Evolutionary conservation across 768 basidiomycete species (phyloP).

Genomic region (Scleroderma bovista): DNA sequence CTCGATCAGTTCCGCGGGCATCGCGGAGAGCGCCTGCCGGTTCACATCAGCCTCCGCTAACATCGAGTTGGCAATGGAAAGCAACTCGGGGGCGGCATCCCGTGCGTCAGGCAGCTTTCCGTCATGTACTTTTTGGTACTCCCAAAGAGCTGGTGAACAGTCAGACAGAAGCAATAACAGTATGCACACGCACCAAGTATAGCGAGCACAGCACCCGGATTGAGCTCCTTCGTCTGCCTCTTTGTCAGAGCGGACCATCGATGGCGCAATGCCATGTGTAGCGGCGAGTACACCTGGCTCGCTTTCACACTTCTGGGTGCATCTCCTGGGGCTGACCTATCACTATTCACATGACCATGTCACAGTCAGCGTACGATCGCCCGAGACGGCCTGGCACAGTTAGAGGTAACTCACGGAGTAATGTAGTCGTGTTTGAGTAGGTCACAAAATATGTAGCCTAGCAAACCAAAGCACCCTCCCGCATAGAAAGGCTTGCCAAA

Average conservation of each 20-base stretch:
- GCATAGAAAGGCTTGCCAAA: slow-evolving; percentile 78
- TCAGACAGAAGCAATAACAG: neutral
- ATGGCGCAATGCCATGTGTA: slow-evolving; percentile 58
- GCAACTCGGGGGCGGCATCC: slow-evolving; percentile 49
- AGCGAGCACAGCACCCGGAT: slow-evolving; percentile 65
- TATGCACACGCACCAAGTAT: slow-evolving; percentile 53
- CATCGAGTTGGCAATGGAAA: slow-evolving; percentile 57
- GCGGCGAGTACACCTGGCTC: slow-evolving; percentile 58
- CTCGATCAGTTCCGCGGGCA: slow-evolving; percentile 61
- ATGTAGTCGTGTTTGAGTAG: slow-evolving; percentile 84
- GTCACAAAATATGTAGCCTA: slow-evolving; percentile 94
- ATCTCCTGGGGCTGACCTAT: slow-evolving; percentile 57
- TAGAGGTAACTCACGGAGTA: slow-evolving; percentile 58
- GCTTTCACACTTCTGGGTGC: slow-evolving; percentile 54
- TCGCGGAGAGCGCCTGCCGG: slow-evolving; percentile 51
- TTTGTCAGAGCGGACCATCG: slow-evolving; percentile 67
- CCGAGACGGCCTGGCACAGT: neutral
- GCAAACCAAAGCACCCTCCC: slow-evolving; percentile 86
- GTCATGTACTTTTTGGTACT: slow-evolving; percentile 60
- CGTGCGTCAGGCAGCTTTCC: slow-evolving; percentile 51
- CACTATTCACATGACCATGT: slow-evolving; percentile 34
- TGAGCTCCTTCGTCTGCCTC: slow-evolving; percentile 78
- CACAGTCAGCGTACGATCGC: slow-evolving; percentile 5
- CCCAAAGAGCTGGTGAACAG: slow-evolving; percentile 63
- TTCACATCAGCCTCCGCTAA: slow-evolving; percentile 63